A percentile compares a stretch with the other conserved stretches of the same genome.
Conservation (phyloP, 768 basidiomycete genomes). For the Hysterangium stoloniferum region DNA sequence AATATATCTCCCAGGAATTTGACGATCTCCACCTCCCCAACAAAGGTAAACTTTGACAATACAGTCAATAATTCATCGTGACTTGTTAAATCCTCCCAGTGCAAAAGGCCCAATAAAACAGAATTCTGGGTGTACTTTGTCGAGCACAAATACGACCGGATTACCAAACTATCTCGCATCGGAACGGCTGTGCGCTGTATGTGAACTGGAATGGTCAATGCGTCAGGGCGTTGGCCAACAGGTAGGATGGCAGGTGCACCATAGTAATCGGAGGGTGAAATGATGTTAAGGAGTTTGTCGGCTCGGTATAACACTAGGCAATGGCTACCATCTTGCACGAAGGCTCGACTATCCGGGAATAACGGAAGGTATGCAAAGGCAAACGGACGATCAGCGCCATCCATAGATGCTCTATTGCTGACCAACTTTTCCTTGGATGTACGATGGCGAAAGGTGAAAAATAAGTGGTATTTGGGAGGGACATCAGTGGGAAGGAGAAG, state of each 20-base stretch:
- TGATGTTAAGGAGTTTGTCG: constrained; percentile 57
- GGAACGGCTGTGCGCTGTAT: constrained; percentile 60
- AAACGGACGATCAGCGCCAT: constrained; percentile 64
- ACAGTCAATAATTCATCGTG: constrained; percentile 61
- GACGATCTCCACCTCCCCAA: constrained; percentile 90
- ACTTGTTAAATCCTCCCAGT: constrained; percentile 68
- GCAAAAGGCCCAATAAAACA: constrained; percentile 69
- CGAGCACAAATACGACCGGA: constrained; percentile 88
- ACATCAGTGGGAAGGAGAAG: constrained; percentile 62
- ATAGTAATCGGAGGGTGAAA: constrained; percentile 66
- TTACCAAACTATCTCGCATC: constrained; percentile 66
- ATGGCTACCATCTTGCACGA: constrained; percentile 87
- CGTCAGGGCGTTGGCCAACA: constrained; percentile 52
- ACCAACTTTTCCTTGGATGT: constrained; percentile 13
- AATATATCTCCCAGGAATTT: constrained; percentile 89
- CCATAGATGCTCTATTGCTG: constrained; percentile 29
- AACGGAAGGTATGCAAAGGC: constrained; percentile 91
- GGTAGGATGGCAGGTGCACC: constrained; percentile 53
- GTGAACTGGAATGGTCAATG: constrained; percentile 47
- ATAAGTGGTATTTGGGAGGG: constrained; percentile 78
- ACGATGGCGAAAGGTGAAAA: constrained; percentile 86
- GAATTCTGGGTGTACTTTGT: constrained; percentile 88
- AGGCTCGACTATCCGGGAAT: constrained; percentile 65
- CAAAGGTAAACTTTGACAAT: constrained; percentile 81
- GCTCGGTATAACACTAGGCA: constrained; percentile 76